These are phyloP conservation scores for Leucoagaricus sp. DNA, from an alignment of 1,284 basidiomycete species.

Conservation along the genomic window DNA sequence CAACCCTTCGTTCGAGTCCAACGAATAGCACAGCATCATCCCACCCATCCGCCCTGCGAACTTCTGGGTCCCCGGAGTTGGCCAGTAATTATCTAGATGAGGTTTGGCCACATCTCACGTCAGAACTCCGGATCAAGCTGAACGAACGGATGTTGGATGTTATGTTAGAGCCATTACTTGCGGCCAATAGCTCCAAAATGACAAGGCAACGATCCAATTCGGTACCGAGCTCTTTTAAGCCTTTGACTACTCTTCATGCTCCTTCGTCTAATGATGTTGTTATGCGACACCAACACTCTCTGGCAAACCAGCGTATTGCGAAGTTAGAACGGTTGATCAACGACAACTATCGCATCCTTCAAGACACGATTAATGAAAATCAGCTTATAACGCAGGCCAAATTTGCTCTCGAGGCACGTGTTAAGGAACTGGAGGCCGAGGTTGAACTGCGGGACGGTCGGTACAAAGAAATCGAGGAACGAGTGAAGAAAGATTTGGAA, in stretches of 20 bases:
- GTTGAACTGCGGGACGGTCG: neutral
- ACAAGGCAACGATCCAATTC: conserved; percentile 5
- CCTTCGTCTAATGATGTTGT: neutral
- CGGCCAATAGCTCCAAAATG: neutral
- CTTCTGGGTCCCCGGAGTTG: neutral
- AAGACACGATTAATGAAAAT: neutral
- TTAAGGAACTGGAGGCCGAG: neutral
- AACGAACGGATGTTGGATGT: conserved; percentile 5
- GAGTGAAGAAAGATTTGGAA: neutral
- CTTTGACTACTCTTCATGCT: neutral
- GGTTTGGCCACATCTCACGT: conserved; percentile 2
- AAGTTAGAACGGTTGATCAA: neutral
- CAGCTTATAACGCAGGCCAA: neutral
- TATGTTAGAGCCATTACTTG: conserved; percentile 1
- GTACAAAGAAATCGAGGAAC: neutral
- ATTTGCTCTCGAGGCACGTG: neutral
- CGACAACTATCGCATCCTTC: neutral
- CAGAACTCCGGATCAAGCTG: conserved; percentile 3
- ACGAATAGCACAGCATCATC: neutral
- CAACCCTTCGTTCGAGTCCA: neutral
- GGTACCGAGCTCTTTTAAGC: neutral
- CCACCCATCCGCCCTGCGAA: neutral
- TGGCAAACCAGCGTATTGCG: neutral
- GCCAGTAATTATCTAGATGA: conserved; percentile 6
- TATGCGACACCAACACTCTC: neutral